Base-by-base conservation (phyloP, 768 basidiomycete genomes). In the Serendipita indica region DNA sequence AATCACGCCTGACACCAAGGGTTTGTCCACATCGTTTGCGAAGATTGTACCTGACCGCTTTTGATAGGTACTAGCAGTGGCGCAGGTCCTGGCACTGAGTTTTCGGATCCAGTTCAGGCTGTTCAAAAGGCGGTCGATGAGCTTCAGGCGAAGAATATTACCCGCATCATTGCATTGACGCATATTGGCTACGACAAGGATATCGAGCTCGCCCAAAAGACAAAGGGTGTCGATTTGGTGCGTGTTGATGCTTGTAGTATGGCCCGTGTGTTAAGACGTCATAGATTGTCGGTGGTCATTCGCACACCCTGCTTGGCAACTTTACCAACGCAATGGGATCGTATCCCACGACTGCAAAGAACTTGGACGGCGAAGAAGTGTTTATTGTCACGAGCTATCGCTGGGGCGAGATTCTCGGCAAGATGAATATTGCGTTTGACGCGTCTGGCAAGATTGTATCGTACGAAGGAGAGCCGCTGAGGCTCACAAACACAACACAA, bases 181-280 rank as follows among this genome's bases (percentile, higher is more conserved):
- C 76, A 77, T 58, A 74, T 76, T 54, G 76, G 73, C 7, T 75
- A 76, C 62, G 71, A 71, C 25, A 62, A 72, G 35, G 75, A 76
- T 63, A 72, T 74, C 58, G 66, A 68, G 27, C 66, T 76, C 32
- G 75, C 75, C 2, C 59, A 71, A 60, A 65, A 69, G 30, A 73
- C 72, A 16, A 67, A 61, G 32, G 73, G 70, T 28, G 70, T 76
- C 57, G 70, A 73, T 58, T 66, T 76, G 14, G 64, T 66, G 22
- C 59, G 18, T 60, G 59, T 2, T 28, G 33, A 33, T 62, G 28
- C 14, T 28, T 39, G 30, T 37, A 14, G 6, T 39, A 33, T 56
- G 7, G n/a, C 30, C 7, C 33, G 34, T 22, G 10, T 14, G n/a
- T 35, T 22, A n/a, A 12, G 33, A n/a, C n/a, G n/a, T n/a, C 16